These are phyloP conservation scores for Fusarium sp. DNA, from an alignment of 2,329 filamentous ascomycete species.

Conservation along the genomic window DNA sequence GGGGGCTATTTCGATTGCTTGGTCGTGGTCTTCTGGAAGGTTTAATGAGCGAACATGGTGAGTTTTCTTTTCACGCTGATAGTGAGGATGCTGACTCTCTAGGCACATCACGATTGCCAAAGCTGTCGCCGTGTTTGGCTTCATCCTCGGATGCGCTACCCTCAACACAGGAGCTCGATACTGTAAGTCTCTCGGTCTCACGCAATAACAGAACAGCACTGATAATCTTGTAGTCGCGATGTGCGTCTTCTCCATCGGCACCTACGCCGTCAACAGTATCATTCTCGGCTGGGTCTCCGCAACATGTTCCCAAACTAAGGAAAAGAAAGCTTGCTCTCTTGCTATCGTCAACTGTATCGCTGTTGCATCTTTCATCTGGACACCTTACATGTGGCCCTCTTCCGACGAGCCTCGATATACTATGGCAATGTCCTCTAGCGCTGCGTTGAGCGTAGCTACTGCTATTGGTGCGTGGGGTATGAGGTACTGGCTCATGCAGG, in stretches of 20 bases:
- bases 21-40: constrained; percentile 54
- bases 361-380: constrained; percentile 22
- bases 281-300: constrained; percentile 56
- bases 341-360: constrained; percentile 40
- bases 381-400: constrained; percentile 28
- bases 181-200: neutral
- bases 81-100: neutral
- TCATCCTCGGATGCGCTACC: constrained; percentile 42
- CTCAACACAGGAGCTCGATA: constrained; percentile 32
- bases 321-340: constrained; percentile 52
- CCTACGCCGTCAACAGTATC: constrained; percentile 56
- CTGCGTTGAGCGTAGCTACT: constrained; percentile 47
- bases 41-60: constrained; percentile 58
- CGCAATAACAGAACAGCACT: accelerated
- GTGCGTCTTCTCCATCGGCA: constrained; percentile 52
- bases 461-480: constrained; percentile 53
- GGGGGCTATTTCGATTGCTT: constrained; percentile 19
- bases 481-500: constrained; percentile 47
- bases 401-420: constrained; percentile 25
- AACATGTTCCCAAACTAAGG: constrained; percentile 57
- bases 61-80: accelerated
- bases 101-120: constrained; percentile 57
- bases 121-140: constrained; percentile 49
- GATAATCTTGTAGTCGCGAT: constrained; percentile 32
- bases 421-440: constrained; percentile 34